A percentile compares a stretch with the other conserved stretches of the same genome.
Conservation (phyloP, 352 stramenopile species). For the Globisporangium spinosum region DNA sequence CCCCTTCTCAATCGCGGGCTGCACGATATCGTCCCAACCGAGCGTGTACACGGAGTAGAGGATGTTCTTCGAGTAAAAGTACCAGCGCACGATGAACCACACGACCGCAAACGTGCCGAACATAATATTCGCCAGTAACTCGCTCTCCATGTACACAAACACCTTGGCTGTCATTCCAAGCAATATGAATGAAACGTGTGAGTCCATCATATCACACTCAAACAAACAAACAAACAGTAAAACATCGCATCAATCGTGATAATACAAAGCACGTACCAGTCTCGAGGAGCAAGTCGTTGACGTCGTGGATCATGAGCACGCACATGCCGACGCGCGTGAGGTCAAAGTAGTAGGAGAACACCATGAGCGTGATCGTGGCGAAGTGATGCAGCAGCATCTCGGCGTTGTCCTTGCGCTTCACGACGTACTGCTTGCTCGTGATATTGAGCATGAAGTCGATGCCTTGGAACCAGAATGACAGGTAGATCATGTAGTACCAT, state of each 20-base stretch:
- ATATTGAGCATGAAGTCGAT: slow-evolving; percentile 84
- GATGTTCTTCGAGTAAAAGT: slow-evolving; percentile 75
- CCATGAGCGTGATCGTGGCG: slow-evolving; percentile 72
- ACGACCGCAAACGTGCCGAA: slow-evolving; percentile 65
- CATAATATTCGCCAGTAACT: slow-evolving; percentile 63
- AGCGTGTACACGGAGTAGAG: slow-evolving; percentile 52
- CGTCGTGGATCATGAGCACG: slow-evolving; percentile 81
- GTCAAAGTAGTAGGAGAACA: slow-evolving; percentile 72
- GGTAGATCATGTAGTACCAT: slow-evolving; percentile 88
- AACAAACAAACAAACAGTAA: slow-evolving; percentile 9
- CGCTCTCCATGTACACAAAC: slow-evolving; percentile 72
- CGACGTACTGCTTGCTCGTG: slow-evolving; percentile 75
- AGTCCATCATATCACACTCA: neutral
- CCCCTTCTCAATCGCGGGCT: slow-evolving; percentile 40
- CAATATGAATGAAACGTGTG: neutral
- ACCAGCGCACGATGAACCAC: slow-evolving; percentile 74
- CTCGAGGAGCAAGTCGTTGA: slow-evolving; percentile 75
- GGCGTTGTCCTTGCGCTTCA: slow-evolving; percentile 81
- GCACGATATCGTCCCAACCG: slow-evolving; percentile 50
- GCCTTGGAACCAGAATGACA: slow-evolving; percentile 78
- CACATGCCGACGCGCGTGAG: slow-evolving; percentile 68
- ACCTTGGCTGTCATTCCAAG: slow-evolving; percentile 46
- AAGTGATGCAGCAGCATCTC: slow-evolving; percentile 84
- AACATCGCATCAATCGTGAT: neutral
- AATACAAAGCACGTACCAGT: slow-evolving; percentile 29